A percentile compares a stretch with the other conserved stretches of the same genome.
phyloP scores from a whole-genome alignment of 768 basidiomycete species.

The Galerina sulciceps region DNA sequence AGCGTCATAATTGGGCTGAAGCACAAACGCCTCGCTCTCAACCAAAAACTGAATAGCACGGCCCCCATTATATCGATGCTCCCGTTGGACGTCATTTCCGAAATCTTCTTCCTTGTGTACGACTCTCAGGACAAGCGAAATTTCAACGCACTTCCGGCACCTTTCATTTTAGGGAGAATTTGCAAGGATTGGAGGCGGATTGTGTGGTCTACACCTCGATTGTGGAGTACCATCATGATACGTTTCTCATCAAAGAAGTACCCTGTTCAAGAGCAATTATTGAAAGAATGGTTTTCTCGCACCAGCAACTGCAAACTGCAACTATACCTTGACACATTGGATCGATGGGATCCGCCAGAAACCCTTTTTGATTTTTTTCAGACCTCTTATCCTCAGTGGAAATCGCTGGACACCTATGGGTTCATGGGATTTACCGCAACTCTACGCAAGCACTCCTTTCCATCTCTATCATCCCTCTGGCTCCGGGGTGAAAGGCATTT shows the following conservation, averaged over 20 bases:
- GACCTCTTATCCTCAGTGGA: constrained; percentile 2
- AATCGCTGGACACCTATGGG: not conserved
- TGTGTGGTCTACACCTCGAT: not conserved
- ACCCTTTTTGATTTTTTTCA: not conserved
- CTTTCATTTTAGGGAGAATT: not conserved
- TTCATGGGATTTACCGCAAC: not conserved
- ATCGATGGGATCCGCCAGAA: not conserved
- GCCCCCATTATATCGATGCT: not conserved
- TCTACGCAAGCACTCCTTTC: not conserved
- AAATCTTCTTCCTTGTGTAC: not conserved
- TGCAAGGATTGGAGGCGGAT: not conserved
- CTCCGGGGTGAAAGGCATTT: not conserved
- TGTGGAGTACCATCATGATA: constrained; percentile 5
- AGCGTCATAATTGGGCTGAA: not conserved
- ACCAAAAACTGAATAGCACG: constrained; percentile 1
- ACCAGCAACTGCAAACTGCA: not conserved
- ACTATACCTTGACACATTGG: not conserved
- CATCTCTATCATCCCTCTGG: not conserved
- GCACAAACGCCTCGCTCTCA: not conserved
- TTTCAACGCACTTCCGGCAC: not conserved
- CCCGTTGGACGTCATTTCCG: not conserved
- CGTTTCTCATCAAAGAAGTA: not conserved
- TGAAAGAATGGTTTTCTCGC: constrained; percentile 7
- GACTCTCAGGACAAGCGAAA: not conserved
- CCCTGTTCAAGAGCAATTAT: not conserved